Evolutionary conservation across 108 stramenopile species (phyloP).

Genomic region (Cyclotella choctawhatcheeana): DNA sequence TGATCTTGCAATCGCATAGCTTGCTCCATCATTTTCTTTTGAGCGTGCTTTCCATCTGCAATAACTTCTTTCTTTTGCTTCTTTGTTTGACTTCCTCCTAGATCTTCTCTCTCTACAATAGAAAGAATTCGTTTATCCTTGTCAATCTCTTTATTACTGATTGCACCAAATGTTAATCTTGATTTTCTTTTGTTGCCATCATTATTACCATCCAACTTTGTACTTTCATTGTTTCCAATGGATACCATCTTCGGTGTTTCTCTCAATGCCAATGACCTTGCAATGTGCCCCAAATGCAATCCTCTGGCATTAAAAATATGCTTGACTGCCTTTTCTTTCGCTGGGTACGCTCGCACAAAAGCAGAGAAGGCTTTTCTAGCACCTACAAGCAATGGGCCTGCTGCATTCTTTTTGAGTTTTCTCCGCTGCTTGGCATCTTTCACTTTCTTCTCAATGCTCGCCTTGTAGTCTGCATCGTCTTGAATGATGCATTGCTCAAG

Average conservation of each 20-base stretch:
- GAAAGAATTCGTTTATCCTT: background rate
- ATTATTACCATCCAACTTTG: background rate
- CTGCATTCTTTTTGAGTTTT: conserved; percentile 44
- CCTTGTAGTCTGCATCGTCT: conserved; percentile 46
- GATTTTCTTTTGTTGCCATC: conserved; percentile 28
- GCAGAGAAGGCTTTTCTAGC: conserved; percentile 80
- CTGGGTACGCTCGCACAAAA: conserved; percentile 82
- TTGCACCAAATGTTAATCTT: conserved; percentile 26
- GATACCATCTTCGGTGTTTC: conserved; percentile 81
- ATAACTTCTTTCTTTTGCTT: background rate
- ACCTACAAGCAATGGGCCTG: conserved; percentile 62
- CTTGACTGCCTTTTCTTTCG: conserved; percentile 84
- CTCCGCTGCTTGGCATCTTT: conserved; percentile 48
- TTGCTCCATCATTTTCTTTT: conserved; percentile 43
- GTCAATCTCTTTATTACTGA: background rate
- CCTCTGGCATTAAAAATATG: conserved; percentile 86
- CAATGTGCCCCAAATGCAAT: conserved; percentile 88
- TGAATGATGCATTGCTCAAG: conserved; percentile 48
- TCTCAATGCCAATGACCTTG: conserved; percentile 83
- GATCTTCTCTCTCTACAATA: conserved; percentile 1
- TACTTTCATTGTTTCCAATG: conserved; percentile 29
- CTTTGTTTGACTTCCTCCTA: conserved; percentile 6
- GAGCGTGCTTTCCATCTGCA: conserved; percentile 10
- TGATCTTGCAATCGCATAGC: conserved; percentile 31
- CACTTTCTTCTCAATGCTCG: conserved; percentile 37